Percentiles rank a stretch among this genome's conserved stretches.
Conservation (phyloP, 139 green algal species). For the Chlamydomonas sp. region DNA sequence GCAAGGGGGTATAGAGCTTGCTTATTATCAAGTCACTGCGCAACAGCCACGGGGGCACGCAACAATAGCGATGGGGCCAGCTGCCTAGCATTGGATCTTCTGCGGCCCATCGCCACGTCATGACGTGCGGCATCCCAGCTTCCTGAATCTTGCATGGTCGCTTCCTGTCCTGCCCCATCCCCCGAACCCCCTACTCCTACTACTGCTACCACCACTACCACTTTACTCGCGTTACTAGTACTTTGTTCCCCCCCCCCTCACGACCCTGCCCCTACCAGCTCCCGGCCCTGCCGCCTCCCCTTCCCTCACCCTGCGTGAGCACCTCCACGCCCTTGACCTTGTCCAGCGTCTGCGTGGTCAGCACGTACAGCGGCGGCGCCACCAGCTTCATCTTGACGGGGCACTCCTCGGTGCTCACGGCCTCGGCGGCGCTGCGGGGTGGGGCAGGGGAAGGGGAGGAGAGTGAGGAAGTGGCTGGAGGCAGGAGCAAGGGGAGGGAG, state of each 20-base stretch:
- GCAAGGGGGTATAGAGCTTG: background rate
- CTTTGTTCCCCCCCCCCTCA: background rate
- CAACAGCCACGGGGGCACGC: too few species aligned
- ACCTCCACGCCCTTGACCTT: slow-evolving; percentile 73
- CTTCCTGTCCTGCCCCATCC: background rate
- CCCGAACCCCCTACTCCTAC: background rate
- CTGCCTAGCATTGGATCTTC: too few species aligned
- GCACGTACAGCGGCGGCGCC: slow-evolving; percentile 97
- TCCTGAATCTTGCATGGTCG: too few species aligned
- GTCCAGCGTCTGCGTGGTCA: slow-evolving; percentile 97
- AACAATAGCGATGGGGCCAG: too few species aligned
- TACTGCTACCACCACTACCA: background rate
- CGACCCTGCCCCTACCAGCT: too few species aligned
- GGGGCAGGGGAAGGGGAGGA: background rate
- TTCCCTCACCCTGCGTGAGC: slow-evolving; percentile 18
- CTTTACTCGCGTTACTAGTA: too few species aligned
- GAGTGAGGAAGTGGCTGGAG: background rate
- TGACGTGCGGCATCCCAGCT: too few species aligned
- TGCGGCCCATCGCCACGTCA: too few species aligned
- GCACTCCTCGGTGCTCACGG: slow-evolving; percentile 76
- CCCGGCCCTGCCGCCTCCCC: background rate
- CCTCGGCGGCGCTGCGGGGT: slow-evolving; percentile 36
- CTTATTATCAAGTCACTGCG: too few species aligned
- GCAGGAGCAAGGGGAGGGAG: too few species aligned
- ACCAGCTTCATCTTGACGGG: slow-evolving; percentile 97